phyloP scores from a whole-genome alignment of 2,329 filamentous ascomycete species.

The Xylariaceae sp. region DNA sequence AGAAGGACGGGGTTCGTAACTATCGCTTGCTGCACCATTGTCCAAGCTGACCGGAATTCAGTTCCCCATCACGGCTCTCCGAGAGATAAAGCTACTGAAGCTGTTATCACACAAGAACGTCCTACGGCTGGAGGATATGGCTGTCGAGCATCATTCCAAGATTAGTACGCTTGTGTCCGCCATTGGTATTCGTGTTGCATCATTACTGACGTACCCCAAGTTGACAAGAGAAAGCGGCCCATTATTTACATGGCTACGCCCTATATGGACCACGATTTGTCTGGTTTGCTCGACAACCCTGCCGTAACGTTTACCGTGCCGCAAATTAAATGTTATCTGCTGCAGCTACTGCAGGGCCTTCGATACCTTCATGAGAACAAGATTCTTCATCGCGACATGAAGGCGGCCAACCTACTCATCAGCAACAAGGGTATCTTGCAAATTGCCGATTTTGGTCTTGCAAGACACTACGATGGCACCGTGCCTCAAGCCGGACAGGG shows the following conservation, averaged over 20 bases:
- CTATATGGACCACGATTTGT: slow-evolving; percentile 99
- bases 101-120: slow-evolving; percentile 89
- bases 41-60: slow-evolving; percentile 32
- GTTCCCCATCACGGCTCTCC: slow-evolving; percentile 96
- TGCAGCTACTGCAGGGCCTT: slow-evolving; percentile 85
- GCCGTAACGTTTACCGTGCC: slow-evolving; percentile 78
- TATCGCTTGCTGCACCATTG: background rate
- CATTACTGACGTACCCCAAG: slow-evolving; percentile 40
- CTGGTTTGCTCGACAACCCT: slow-evolving; percentile 91
- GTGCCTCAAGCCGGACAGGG: slow-evolving; percentile 71
- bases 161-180: slow-evolving; percentile 25
- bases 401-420: slow-evolving; percentile 94
- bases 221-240: slow-evolving; percentile 71
- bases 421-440: slow-evolving; percentile 90
- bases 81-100: slow-evolving; percentile 96
- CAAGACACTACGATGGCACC: slow-evolving; percentile 83
- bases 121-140: slow-evolving; percentile 88
- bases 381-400: slow-evolving; percentile 97
- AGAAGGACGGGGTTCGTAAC: slow-evolving; percentile 79
- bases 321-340: slow-evolving; percentile 97
- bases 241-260: slow-evolving; percentile 99
- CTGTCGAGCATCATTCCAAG: slow-evolving; percentile 63
- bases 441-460: slow-evolving; percentile 95
- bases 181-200: slow-evolving; percentile 1
- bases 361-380: slow-evolving; percentile 83